phyloP scores from a whole-genome alignment of 345 rosid genomes.

The Eutrema japonicum region DNA sequence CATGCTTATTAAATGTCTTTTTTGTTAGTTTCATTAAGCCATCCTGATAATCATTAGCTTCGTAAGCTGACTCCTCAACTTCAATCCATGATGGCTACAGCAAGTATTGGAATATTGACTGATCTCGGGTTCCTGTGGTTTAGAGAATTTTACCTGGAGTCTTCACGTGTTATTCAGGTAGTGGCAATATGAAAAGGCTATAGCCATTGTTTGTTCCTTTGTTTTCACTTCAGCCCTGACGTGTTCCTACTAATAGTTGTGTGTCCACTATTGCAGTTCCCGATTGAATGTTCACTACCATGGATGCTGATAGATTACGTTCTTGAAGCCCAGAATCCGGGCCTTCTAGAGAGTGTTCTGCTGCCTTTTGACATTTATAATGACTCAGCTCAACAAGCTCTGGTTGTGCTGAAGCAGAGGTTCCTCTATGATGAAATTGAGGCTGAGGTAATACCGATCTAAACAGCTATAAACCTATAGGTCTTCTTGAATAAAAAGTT shows the following conservation, averaged over 20 bases:
- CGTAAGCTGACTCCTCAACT: conserved; percentile 20
- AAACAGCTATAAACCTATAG: conserved; percentile 17
- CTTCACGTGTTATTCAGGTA: conserved; percentile 99
- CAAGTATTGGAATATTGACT: conserved; percentile 73
- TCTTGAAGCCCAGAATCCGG: conserved; percentile 78
- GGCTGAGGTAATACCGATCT: conserved; percentile 77
- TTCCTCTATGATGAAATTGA: conserved; percentile 99
- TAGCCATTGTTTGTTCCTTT: neutral
- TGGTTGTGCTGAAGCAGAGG: conserved; percentile 81
- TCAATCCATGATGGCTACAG: conserved; percentile 60
- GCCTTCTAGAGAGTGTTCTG: conserved; percentile 90
- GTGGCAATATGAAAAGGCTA: conserved; percentile 1
- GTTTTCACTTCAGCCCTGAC: conserved; percentile 21
- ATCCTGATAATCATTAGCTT: conserved; percentile 11
- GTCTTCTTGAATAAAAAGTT: conserved; percentile 3
- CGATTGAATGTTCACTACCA: conserved; percentile 98
- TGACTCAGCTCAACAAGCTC: conserved; percentile 99
- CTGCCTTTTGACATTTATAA: conserved; percentile 95
- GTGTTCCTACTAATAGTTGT: conserved; percentile 24
- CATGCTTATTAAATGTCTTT: conserved; percentile 12
- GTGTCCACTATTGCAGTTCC: conserved; percentile 61
- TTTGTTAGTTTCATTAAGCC: conserved; percentile 15
- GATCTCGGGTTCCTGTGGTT: conserved; percentile 99
- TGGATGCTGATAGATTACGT: conserved; percentile 97
- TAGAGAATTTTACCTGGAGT: conserved; percentile 98